These are phyloP conservation scores for Vaccinium darrowii DNA, from an alignment of 148 eudicot genomes.

Conservation along the genomic window DNA sequence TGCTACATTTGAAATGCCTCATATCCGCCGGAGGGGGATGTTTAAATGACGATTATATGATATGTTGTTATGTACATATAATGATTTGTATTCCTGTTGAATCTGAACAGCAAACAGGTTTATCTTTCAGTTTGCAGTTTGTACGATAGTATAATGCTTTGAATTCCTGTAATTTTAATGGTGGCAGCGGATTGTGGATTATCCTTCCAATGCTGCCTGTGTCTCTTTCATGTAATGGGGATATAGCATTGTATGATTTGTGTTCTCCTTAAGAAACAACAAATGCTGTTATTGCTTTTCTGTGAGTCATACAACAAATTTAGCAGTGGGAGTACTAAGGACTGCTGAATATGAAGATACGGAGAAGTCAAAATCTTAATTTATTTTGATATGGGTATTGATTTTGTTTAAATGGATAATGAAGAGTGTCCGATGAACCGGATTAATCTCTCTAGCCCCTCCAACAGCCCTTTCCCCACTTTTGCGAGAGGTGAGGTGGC, in stretches of 20 bases:
- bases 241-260: neutral
- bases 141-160: neutral
- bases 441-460: too few species aligned
- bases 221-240: neutral
- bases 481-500: too few species aligned
- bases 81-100: neutral
- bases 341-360: neutral
- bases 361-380: too few species aligned
- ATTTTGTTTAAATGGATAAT: neutral
- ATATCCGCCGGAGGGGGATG: neutral
- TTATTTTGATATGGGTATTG: neutral
- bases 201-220: neutral
- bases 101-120: neutral
- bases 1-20: neutral
- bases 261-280: neutral
- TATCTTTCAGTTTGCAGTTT: neutral
- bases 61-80: neutral
- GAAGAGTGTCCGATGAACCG: too few species aligned
- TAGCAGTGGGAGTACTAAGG: neutral
- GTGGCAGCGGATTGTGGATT: neutral
- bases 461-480: too few species aligned
- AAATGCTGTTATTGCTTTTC: neutral
- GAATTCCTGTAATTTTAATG: neutral
- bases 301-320: neutral
- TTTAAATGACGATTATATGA: neutral